Percentiles rank a stretch among this genome's conserved stretches.
Conservation (phyloP, 768 basidiomycete species). For the Pisolithus albus region DNA sequence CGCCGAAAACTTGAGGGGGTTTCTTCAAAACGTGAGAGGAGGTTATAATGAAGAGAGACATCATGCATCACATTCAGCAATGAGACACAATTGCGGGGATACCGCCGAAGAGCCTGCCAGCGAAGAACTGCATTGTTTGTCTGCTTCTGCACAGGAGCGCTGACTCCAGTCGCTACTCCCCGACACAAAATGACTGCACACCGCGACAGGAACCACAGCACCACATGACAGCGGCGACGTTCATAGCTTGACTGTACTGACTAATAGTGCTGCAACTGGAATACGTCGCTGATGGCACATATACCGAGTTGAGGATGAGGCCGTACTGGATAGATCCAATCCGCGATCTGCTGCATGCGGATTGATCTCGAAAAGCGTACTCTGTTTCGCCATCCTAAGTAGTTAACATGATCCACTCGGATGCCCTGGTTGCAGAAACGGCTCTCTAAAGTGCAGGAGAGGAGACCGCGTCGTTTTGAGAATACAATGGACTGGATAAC, state of each 20-base stretch:
- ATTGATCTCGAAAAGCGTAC: slow-evolving; percentile 13
- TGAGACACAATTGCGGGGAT: slow-evolving; percentile 17
- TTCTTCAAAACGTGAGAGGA: not conserved
- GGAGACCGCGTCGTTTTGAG: no score
- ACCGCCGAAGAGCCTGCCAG: slow-evolving; percentile 18
- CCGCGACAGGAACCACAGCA: slow-evolving; percentile 16
- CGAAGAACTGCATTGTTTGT: slow-evolving; percentile 8
- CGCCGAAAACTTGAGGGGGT: slow-evolving; percentile 37
- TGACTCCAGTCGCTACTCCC: slow-evolving; percentile 20
- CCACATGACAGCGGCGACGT: not conserved
- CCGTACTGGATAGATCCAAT: slow-evolving; percentile 19
- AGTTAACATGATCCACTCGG: no score
- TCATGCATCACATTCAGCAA: no score
- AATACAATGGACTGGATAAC: no score
- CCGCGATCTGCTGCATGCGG: slow-evolving; percentile 19
- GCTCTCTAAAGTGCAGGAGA: no score
- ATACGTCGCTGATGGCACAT: not conserved
- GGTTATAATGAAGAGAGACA: not conserved
- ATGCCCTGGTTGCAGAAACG: no score
- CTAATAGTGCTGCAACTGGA: not conserved
- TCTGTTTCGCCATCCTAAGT: not conserved
- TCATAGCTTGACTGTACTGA: slow-evolving; percentile 28
- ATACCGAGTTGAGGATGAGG: slow-evolving; percentile 4
- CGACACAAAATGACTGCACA: slow-evolving; percentile 23
- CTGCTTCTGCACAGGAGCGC: not conserved